Conservation (phyloP, 805 yeast genomes). For the Pichia rugopelliculosa region DNA sequence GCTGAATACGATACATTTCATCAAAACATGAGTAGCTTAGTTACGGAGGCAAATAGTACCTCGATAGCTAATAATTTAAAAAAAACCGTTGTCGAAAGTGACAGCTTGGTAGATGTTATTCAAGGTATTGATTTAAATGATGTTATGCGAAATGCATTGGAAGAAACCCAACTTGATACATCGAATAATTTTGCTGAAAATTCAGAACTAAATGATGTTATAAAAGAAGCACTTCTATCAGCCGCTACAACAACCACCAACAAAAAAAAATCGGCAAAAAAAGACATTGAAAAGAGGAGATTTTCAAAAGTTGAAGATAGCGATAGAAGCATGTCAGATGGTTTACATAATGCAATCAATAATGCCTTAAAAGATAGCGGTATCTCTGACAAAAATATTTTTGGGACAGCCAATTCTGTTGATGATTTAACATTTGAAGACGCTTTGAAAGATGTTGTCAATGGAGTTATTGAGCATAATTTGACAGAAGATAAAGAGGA, state of each 20-base stretch:
- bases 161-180: constrained; percentile 17
- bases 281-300: neutral
- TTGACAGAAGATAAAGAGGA: constrained; percentile 14
- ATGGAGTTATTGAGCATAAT: constrained; percentile 39
- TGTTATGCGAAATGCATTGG: constrained; percentile 17
- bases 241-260: neutral
- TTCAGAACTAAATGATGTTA: constrained; percentile 2
- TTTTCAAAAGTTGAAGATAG: neutral
- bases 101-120: constrained; percentile 8
- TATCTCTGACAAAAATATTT: neutral
- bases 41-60: neutral
- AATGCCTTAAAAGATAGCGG: constrained; percentile 17
- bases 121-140: constrained; percentile 12
- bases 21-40: constrained; percentile 7
- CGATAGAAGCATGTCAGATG: constrained; percentile 8
- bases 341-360: constrained; percentile 20
- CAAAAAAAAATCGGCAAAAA: constrained; percentile 4
- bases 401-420: neutral
- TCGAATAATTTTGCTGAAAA: constrained; percentile 12
- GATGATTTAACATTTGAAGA: constrained; percentile 37
- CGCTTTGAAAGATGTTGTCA: constrained; percentile 50
- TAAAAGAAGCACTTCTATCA: constrained; percentile 7
- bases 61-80: neutral
- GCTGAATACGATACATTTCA: constrained; percentile 3
- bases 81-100: neutral